Evolutionary conservation across 352 stramenopile genomes (phyloP), one percentile per base, ranked within the genome.

Genomic region (Pythium oligandrum): DNA sequence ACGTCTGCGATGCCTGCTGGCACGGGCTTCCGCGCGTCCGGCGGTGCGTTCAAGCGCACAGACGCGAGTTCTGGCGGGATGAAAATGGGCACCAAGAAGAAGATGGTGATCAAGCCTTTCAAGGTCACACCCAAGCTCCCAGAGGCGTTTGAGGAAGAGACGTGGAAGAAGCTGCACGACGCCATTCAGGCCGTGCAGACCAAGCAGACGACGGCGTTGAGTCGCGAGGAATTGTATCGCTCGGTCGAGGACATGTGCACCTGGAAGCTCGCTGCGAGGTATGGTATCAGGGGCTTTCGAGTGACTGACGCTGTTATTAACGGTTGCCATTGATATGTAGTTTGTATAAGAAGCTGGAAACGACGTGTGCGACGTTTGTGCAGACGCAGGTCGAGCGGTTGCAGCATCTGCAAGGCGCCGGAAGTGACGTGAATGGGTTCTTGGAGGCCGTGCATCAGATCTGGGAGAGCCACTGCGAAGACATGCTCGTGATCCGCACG

Each of bases 401-500:
- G 38, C 47, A 74, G 46, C 65, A 76, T 43, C 72, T 86, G 6
- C 51, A 62, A 33, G 54, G 47, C 37, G 49, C 64, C 34, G 78
- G 54, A 0, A 71, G 79, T 50, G 85, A 94, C 49, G 75, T 75
- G 53, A 65, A 78, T 55, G 49, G 78, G 52, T 93, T 96, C 49
- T 71, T 95, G 4, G 75, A 88, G 42, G 67, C 70, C 4, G 82
- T 96, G 49, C 80, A 95, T 52, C 54, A 59, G 31, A 52, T 95
- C 7, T 98, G 91, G 91, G 68, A 91, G 55, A 84, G 96, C 62
- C 90, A 97, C 51, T 97, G 90, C 64, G 76, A 91, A 44, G 83
- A 97, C 37, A 90, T 97, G 83, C 78, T 93, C 34, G 93, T 91
- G 39, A 91, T 98, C 53, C 87, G 92, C 48, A 97, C 88, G 51